Conservation (phyloP, 768 basidiomycete genomes). For the Leccinum imitatum region DNA sequence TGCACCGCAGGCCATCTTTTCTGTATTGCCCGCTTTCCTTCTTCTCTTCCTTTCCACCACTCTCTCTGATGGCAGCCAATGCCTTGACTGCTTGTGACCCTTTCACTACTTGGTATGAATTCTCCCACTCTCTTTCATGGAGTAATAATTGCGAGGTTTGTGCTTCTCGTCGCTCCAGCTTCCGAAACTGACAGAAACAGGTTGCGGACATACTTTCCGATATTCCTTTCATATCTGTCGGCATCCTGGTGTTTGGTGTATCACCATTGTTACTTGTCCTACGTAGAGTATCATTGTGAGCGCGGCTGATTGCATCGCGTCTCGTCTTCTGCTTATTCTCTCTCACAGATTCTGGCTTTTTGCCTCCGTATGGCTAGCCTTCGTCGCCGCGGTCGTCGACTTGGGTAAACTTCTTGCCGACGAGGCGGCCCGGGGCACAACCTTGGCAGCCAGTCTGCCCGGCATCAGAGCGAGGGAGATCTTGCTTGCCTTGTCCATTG, state of each 20-base stretch:
- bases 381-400: slow-evolving; percentile 63
- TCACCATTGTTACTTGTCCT: slow-evolving; percentile 55
- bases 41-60: slow-evolving; percentile 15
- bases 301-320: slow-evolving; percentile 3
- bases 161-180: slow-evolving; percentile 11
- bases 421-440: slow-evolving; percentile 30
- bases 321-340: slow-evolving; percentile 1
- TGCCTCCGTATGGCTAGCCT: slow-evolving; percentile 55
- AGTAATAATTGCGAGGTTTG: slow-evolving; percentile 46
- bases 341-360: slow-evolving; percentile 52
- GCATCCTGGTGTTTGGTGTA: slow-evolving; percentile 61
- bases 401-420: slow-evolving; percentile 51
- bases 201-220: slow-evolving; percentile 58
- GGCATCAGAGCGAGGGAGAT: slow-evolving; percentile 57
- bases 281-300: slow-evolving; percentile 53
- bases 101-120: slow-evolving; percentile 19
- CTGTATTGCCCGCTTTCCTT: slow-evolving; percentile 5
- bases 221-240: slow-evolving; percentile 66
- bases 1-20: not conserved
- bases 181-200: slow-evolving; percentile 33
- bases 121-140: slow-evolving; percentile 35
- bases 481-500: slow-evolving; percentile 53
- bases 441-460: slow-evolving; percentile 25
- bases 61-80: slow-evolving; percentile 21
- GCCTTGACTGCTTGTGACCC: slow-evolving; percentile 13